Base-by-base conservation (phyloP, 768 basidiomycete species). In the Lentinula edodes region DNA sequence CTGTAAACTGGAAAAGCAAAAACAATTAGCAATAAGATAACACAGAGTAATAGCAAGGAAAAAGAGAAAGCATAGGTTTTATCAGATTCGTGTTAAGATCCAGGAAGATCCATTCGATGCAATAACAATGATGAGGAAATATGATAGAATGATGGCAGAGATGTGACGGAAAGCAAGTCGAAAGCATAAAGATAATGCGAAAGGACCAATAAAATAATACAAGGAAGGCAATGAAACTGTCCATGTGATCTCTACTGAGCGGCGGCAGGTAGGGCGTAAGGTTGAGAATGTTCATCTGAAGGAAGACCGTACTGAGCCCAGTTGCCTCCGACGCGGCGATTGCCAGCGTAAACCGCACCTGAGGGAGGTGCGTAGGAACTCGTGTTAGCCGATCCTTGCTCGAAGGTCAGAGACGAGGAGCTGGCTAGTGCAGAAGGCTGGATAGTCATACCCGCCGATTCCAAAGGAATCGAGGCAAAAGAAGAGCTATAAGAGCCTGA, bases 321-420 rank as follows among this genome's bases (percentile, higher is more conserved):
- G 57, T 72, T 81, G 2, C 73, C 84, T 8, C 69, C 86, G 42
- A 83, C 85, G 4, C 86, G 82, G 45, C 86, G 79, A 28, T 73
- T 78, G 8, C 79, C 76, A 1, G 79, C 77, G 60, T 80, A 66
- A 3, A 72, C 68, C 20, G 86, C 85, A 53, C 84, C 86, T 12
- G 83, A 62, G 13, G 86, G 85, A 5, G 86, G 86, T 0, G 75
- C 70, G 64, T 87, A 87, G 2, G 75, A 63, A 6, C 61, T 63
- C 18, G 63, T 46, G 7, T 64, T 60, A 6, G 62, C 66, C 7
- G 20, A 12, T 13, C 18, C 61, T 35, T 61, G 63, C 23, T 64
- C 62, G 12, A 64, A 55, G 35, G 58, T 62, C 28, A 16, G 55
- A 46, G 57, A 28, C 18, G 38, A 50, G 23, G 32, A 42, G n/a